A percentile compares a stretch with the other conserved stretches of the same genome.
Evolutionary conservation across 805 yeast species (phyloP).

Genomic region (Barnettozyma sucrosica): DNA sequence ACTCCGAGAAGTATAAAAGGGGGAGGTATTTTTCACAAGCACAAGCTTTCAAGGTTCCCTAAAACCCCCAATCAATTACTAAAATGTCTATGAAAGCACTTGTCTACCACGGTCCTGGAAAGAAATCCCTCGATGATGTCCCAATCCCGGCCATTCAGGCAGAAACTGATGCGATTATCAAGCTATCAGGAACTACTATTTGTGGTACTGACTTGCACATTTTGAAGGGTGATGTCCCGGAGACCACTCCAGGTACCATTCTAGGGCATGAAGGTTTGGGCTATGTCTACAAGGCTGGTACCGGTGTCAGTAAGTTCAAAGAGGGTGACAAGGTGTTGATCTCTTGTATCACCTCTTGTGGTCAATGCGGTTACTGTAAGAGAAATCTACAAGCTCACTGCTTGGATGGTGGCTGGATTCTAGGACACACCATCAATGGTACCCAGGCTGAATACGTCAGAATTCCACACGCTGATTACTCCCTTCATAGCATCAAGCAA

Average conservation of each 20-base stretch:
- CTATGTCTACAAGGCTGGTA: constrained; percentile 43
- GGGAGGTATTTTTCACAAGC: not conserved
- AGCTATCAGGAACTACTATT: constrained; percentile 51
- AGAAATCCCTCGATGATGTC: constrained; percentile 32
- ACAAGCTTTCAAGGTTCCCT: too few species aligned
- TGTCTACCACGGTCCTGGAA: constrained; percentile 40
- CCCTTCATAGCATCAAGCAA: constrained; percentile 28
- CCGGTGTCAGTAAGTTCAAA: constrained; percentile 42
- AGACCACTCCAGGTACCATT: constrained; percentile 39
- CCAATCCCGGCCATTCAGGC: constrained; percentile 38
- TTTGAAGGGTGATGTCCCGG: constrained; percentile 54
- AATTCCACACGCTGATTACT: constrained; percentile 43
- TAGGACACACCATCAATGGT: constrained; percentile 58
- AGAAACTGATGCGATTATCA: constrained; percentile 52
- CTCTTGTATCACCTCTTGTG: constrained; percentile 63
- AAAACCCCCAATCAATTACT: not conserved
- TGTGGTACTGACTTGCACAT: constrained; percentile 65
- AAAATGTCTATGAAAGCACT: constrained; percentile 38
- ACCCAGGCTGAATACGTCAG: constrained; percentile 60
- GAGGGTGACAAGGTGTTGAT: constrained; percentile 55
- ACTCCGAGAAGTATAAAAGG: not conserved
- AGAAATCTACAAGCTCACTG: constrained; percentile 57
- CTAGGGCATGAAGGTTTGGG: constrained; percentile 66
- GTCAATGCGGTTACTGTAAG: constrained; percentile 49
- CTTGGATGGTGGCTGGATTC: constrained; percentile 46